Percentiles rank a stretch among this genome's conserved stretches.
These are phyloP conservation scores for Mycena olivaceomarginata DNA, from an alignment of 768 basidiomycete species.

Conservation along the genomic window DNA sequence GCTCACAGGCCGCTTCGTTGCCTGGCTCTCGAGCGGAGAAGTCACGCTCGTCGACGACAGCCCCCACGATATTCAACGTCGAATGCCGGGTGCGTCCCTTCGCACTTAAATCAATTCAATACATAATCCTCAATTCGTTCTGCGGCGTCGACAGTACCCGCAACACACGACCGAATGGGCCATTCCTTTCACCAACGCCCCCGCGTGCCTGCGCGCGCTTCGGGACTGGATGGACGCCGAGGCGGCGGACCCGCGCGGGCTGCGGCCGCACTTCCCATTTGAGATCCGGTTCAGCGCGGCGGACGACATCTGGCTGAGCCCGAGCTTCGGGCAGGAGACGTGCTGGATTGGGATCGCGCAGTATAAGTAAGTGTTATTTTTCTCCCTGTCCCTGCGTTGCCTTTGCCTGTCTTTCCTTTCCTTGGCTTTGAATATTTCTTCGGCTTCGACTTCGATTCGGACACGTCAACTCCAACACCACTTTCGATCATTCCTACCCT, in stretches of 20 bases:
- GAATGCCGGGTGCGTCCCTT: constrained; percentile 86
- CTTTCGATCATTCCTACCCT: too few relatives aligned
- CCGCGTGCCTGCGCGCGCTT: constrained; percentile 83
- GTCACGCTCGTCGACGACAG: constrained; percentile 85
- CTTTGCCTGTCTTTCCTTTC: too few relatives aligned
- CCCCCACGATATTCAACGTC: constrained; percentile 91
- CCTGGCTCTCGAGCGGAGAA: constrained; percentile 78
- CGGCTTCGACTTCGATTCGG: too few relatives aligned
- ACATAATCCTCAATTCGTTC: background rate
- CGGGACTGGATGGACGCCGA: constrained; percentile 84
- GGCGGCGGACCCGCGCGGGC: constrained; percentile 78
- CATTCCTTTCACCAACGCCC: constrained; percentile 82
- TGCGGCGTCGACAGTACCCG: constrained; percentile 73
- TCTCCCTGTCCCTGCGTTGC: too few relatives aligned
- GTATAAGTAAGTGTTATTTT: constrained; percentile 79
- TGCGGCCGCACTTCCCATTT: constrained; percentile 93
- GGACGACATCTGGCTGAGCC: constrained; percentile 97
- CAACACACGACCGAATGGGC: constrained; percentile 99
- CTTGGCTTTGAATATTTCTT: too few relatives aligned
- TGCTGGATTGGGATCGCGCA: constrained; percentile 98
- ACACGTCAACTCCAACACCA: too few relatives aligned
- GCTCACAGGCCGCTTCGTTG: constrained; percentile 77
- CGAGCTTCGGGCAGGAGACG: constrained; percentile 84
- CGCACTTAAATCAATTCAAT: background rate
- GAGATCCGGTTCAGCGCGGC: constrained; percentile 92